Percentiles rank a stretch among this genome's conserved stretches.
These are phyloP conservation scores for Coniochaeta hoffmannii DNA, from an alignment of 2,329 filamentous ascomycete genomes.

Conservation along the genomic window DNA sequence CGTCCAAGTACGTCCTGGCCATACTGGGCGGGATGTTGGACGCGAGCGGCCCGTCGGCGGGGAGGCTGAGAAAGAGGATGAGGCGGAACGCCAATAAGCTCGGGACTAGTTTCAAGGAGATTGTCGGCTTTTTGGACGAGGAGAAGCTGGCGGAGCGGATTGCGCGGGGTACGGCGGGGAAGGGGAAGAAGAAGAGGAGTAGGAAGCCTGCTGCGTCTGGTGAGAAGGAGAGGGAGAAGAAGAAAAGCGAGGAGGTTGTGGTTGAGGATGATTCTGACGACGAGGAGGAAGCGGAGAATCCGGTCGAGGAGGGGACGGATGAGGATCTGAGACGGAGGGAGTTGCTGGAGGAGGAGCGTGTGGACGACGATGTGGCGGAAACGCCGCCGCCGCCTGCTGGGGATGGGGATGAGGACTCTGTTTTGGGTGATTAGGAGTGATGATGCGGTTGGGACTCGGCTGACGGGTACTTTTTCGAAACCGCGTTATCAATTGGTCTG, in stretches of 20 bases:
- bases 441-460: background rate
- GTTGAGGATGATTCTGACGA: constrained; percentile 33
- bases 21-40: constrained; percentile 72
- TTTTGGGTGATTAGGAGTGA: background rate
- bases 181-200: constrained; percentile 31
- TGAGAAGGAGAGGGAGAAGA: constrained; percentile 32
- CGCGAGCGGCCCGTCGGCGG: constrained; percentile 47
- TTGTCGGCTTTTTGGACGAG: constrained; percentile 73
- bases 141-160: constrained; percentile 44
- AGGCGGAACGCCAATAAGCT: constrained; percentile 73
- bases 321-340: constrained; percentile 51
- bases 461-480: background rate
- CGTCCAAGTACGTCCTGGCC: constrained; percentile 76
- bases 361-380: constrained; percentile 24
- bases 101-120: constrained; percentile 78
- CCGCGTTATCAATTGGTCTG: background rate
- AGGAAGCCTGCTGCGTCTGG: constrained; percentile 26
- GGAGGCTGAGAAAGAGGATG: constrained; percentile 62
- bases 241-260: constrained; percentile 37
- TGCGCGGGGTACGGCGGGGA: constrained; percentile 12
- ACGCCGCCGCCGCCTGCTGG: too few species aligned
- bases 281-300: constrained; percentile 24
- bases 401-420: constrained; percentile 6
- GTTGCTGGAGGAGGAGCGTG: constrained; percentile 41
- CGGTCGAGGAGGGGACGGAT: constrained; percentile 49